Percentiles rank a stretch among this genome's conserved stretches.
phyloP scores from a whole-genome alignment of 1,284 basidiomycete genomes.

The Tremellales sp. region DNA sequence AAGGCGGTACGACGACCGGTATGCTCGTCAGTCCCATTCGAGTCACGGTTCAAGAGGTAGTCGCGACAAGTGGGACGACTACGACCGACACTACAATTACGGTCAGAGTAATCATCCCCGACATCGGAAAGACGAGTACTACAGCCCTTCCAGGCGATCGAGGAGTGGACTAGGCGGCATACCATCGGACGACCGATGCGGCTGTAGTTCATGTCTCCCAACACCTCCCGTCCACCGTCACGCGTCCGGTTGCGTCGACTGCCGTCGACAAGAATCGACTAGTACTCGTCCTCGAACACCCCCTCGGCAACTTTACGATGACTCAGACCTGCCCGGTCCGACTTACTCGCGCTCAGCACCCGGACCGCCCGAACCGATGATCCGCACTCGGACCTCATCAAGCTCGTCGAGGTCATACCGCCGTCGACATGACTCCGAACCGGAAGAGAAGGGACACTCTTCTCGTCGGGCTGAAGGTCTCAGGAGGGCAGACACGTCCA shows the following conservation, averaged over 20 bases:
- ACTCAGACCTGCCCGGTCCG: background rate
- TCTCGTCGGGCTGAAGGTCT: no score
- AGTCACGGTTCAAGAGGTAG: no score
- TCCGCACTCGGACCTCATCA: background rate
- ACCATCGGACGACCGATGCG: background rate
- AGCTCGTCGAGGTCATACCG: slow-evolving; percentile 1
- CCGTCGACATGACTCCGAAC: slow-evolving; percentile 1
- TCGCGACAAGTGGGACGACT: background rate
- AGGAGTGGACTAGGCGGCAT: background rate
- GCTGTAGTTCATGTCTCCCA: no score
- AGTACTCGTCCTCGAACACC: background rate
- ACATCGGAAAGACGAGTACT: background rate
- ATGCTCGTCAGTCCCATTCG: no score
- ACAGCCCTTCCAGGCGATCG: background rate
- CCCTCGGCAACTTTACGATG: background rate
- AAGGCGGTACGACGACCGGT: no score
- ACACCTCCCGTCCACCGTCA: background rate
- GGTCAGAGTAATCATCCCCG: no score
- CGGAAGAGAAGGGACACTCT: slow-evolving; percentile 2
- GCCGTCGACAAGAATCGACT: background rate
- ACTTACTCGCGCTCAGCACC: no score
- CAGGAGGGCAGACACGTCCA: background rate
- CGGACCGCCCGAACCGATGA: background rate
- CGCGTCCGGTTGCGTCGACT: background rate
- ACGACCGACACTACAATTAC: no score